Conservation (phyloP, 129 eudicot species). For the Helianthus annuus region DNA sequence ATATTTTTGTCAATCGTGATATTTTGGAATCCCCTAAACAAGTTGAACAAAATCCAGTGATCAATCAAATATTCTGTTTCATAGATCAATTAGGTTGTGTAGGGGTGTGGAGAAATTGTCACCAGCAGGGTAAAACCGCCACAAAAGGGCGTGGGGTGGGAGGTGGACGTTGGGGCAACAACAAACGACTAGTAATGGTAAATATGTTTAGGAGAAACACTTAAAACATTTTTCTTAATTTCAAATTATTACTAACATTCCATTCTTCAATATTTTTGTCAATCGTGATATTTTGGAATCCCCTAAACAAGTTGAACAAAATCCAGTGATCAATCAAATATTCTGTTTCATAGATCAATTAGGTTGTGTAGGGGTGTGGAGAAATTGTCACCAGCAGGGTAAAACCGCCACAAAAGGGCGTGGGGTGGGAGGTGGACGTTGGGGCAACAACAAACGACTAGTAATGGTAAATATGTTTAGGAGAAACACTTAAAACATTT, state of each 20-base stretch:
- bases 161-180: too few species aligned
- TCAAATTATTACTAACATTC: not conserved
- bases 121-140: too few species aligned
- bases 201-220: too few species aligned
- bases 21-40: not conserved
- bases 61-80: not conserved
- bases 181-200: too few species aligned
- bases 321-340: not conserved
- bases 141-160: too few species aligned
- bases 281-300: not conserved
- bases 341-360: not conserved
- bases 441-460: too few species aligned
- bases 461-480: too few species aligned
- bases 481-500: not conserved
- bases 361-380: too few species aligned
- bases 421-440: too few species aligned
- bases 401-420: too few species aligned
- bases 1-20: not conserved
- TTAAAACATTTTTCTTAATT: constrained; percentile 20
- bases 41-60: not conserved
- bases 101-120: too few species aligned
- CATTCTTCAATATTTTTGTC: not conserved
- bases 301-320: not conserved
- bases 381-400: too few species aligned
- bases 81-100: not conserved